Evolutionary conservation across 1,139 yeast species (phyloP), one percentile per base, ranked within the genome.

Genomic region (Arxiozyma slooffiae): DNA sequence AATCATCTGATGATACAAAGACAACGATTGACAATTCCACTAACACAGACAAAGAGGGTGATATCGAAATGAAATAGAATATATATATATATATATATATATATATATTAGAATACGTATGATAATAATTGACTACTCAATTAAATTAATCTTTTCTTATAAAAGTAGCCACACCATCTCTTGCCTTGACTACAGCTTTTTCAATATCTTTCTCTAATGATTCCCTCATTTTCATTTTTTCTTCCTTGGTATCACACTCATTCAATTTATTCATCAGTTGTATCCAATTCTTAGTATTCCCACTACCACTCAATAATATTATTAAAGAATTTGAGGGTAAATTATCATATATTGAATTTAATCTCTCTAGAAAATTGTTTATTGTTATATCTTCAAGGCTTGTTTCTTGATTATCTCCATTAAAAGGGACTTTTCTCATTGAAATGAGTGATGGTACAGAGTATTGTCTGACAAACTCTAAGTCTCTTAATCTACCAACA

Each of bases 251-350:
- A 18, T 64, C 64, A 9, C 72, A 56, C 14, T 60, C 60, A 53
- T 77, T 79, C 46, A 87, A 68, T 46, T 70, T 65, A 17, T 67
- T 63, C 78, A 82, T 74, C 44, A 67, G 50, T 21, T 52, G 50
- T 34, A 56, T 58, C 61, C 64, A 66, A 24, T 72, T 76, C 20
- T 73, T 63, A 3, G 83, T 80, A 57, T 80, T 78, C 2, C 90
- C 89, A 50, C 77, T 72, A 1, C 85, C 86, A 0, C 88, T 75
- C 59, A 79, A 71, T 1, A 89, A 63, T 0, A 88, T 68, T 37
- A 90, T 60, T 24, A 82, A 68, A 0, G 95, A 76, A 46, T 80
- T 74, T 0, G 70, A 67, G 0, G 95, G 89, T 22, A 85, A 61
- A 2, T 63, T 55, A 0, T 72, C 68, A 60, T 83, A 80, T 4